Percentiles rank a stretch among this genome's conserved stretches.
These are phyloP conservation scores for Saccharomycopsis fermentans DNA, from an alignment of 805 yeast species.

Conservation along the genomic window DNA sequence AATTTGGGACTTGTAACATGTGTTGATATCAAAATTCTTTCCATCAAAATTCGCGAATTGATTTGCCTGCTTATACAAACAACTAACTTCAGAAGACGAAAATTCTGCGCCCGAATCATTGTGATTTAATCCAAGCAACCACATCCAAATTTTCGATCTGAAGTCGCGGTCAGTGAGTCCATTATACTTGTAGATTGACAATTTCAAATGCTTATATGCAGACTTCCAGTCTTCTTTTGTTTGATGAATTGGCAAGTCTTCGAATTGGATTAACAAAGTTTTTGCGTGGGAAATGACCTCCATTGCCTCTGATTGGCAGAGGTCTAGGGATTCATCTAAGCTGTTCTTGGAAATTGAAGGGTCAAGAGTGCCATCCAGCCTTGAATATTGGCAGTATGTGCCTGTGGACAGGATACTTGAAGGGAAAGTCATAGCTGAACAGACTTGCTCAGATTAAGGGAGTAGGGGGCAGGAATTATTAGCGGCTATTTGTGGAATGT, in stretches of 20 bases:
- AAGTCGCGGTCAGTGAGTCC: conserved; percentile 20
- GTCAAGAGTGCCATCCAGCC: too few relatives aligned
- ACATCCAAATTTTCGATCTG: conserved; percentile 43
- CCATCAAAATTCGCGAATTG: not conserved
- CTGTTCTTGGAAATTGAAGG: too few relatives aligned
- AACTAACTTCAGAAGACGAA: not conserved
- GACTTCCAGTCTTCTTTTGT: not conserved
- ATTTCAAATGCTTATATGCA: not conserved
- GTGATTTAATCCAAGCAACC: conserved; percentile 24
- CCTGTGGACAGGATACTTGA: too few relatives aligned
- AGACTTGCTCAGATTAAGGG: too few relatives aligned
- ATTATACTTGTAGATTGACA: not conserved
- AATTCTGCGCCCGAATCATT: not conserved
- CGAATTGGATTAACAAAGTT: not conserved
- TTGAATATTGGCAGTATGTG: too few relatives aligned
- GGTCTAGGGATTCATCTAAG: not conserved
- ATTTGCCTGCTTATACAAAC: not conserved
- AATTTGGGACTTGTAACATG: conserved; percentile 58
- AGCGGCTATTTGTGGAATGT: too few relatives aligned
- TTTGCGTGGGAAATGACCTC: not conserved
- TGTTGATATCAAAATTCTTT: not conserved
- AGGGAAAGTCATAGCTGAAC: too few relatives aligned
- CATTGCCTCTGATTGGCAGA: not conserved
- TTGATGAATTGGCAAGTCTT: not conserved
- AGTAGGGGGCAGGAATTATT: too few relatives aligned